Base-by-base conservation (phyloP, 352 stramenopile species). In the Phytophthora syringae region DNA sequence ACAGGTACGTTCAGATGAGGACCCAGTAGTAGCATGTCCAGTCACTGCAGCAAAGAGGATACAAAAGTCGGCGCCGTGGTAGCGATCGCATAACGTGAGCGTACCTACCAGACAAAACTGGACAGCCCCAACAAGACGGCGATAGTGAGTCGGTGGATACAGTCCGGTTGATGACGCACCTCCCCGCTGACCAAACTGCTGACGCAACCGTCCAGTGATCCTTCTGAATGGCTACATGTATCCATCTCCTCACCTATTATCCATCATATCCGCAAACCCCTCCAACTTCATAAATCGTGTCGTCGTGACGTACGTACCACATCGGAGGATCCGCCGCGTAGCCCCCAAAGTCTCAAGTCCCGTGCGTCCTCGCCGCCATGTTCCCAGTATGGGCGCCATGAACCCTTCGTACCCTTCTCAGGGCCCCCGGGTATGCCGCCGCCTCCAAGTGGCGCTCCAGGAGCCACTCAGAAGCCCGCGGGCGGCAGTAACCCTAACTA, bases 401-500 rank as follows among this genome's bases (percentile, higher is more conserved):
- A 72, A 71, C 44, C 59, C 71, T 44, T 76, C 71, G 13, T 76
- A 76, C 21, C 67, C 66, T 7, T 62, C 67, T 0, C 61, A 70
- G 18, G 71, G 50, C 15, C 64, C 49, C 47, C 67, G 1, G 55
- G 60, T 20, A 74, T 74, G 65, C 54, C 52, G 13, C 68, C 60
- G 7, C 60, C 64, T 25, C 60, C 65, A n/a, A 50, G 63, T 18
- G 54, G 40, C 20, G 42, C 32, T 11, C 44, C 70, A 2, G 60
- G 64, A 11, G 27, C 5, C 5, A 32, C 52, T 0, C 70, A 67
- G 15, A 56, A 62, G 6, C 74, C 71, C 11, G 68, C 62, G 7
- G 76, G 64, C 7, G 58, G 59, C 24, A 74, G 72, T 58, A 92
- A 90, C 55, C 76, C 82, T 28, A 92, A 74, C 65, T 94, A 94